Base-by-base conservation (phyloP, 164 flowering plant genomes). In the Dillenia turbinata region DNA sequence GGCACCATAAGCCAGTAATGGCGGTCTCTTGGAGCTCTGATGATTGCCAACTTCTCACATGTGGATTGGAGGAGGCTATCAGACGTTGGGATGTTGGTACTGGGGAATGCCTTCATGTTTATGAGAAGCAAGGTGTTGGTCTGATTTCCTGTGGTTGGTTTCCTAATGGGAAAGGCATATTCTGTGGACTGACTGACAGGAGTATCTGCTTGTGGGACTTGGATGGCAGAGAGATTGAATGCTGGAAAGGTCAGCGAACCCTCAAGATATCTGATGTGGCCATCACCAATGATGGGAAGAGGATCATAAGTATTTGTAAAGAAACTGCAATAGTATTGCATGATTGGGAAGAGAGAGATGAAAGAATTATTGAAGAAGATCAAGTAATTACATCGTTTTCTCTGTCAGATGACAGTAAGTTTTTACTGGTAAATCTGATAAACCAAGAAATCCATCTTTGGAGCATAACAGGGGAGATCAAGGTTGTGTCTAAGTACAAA, bases 151-250 rank as follows among this genome's bases (percentile, higher is more conserved):
- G 98, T 64, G 93, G 81, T 50, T 92, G 98, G 98, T 80, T 76
- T 63, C 92, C 91, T 14, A 87, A 88, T 70, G 90, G 95, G 9
- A 80, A 72, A 51, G 61, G 67, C 9, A 53, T 92, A 43, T 73
- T 81, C 60, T 67, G 83, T 55, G 96, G 96, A 45, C 60, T 81
- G 62, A 80, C 73, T 47, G 98, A 92, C 65, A 83, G 75, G 81
- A 90, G 90, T 82, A 83, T 92, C 65, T 77, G 81, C 77, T 72
- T 87, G 85, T 92, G 96, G 96, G 92, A 86, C 54, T 69, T 90
- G 65, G 86, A 85, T 63, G 98, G 98, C 54, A 85, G 70, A 54
- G 96, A 86, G 79, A 12, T 83, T 53, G 87, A 92, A 55, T 84
- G 82, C 59, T 90, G 84, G 90, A 79, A 79, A 67, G 96, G 92